Evolutionary conservation across 805 yeast species (phyloP), one percentile per base, ranked within the genome.

Genomic region (Kuraishia ogatae): DNA sequence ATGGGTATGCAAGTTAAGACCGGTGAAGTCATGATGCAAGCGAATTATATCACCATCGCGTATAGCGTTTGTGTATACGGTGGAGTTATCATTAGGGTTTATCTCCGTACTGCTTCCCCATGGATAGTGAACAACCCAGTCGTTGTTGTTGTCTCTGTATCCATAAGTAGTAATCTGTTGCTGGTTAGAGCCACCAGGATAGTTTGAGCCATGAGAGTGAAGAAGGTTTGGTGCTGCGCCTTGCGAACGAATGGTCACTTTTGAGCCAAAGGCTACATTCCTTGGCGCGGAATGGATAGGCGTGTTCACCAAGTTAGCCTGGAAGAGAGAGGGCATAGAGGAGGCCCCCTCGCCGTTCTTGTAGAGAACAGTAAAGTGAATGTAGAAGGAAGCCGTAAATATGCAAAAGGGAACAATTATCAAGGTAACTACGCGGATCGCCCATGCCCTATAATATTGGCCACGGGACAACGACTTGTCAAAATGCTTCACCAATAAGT

Each of bases 131-230:
- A 56, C 77, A 67, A 64, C 64, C 85, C 96, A 92, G 54, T 85
- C 77, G 67, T 93, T 94, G 70, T 94, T 93, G 52, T 76, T 72
- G 70, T 94, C 98, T 64, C 89, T 89, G 70, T 82, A 90, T n/a
- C 93, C 91, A 69, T 94, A 94, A 17, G 93, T 87, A n/a, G 99
- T 94, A 53, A 94, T 77, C 71, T 94, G 99, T 68, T 91, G 97
- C 72, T 94, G 98, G 58, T 81, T 81, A 1, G 97, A 89, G 2
- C 98, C 98, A 58, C 83, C 90, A 13, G 99, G 99, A 66, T 86
- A 94, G 8, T 76, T 66, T 65, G 88, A 94, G 17, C 75, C 74
- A 66, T 94, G 99, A 1, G 98, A 93, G 67, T 94, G 99, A 57
- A 94, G 72, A 59, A 90, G 77, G 55, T 86, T 83, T 20, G 89